Conservation (phyloP, 2,329 filamentous ascomycete species). For the Lachnellula arida region DNA sequence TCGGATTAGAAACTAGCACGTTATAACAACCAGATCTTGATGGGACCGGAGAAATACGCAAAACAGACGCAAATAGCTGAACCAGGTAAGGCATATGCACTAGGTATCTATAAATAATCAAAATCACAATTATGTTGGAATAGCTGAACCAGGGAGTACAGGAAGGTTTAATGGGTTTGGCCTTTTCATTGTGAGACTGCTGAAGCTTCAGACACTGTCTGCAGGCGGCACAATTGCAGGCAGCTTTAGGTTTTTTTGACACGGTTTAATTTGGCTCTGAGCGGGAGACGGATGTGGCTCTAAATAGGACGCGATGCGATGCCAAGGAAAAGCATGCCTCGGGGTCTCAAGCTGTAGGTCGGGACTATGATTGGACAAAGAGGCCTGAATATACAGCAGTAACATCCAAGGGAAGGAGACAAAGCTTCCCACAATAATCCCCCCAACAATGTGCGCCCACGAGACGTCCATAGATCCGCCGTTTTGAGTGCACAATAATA, state of each 20-base stretch:
- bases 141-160: background rate
- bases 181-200: background rate
- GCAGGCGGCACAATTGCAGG: background rate
- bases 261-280: background rate
- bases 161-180: background rate
- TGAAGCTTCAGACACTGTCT: background rate
- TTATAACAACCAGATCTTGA: too few species aligned
- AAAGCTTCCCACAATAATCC: background rate
- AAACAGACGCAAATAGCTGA: too few species aligned
- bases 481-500: background rate
- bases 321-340: background rate
- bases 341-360: background rate
- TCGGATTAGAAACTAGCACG: too few species aligned
- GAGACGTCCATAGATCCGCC: background rate
- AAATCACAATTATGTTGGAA: background rate
- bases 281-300: background rate
- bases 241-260: too few species aligned
- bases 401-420: background rate
- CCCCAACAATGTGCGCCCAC: background rate
- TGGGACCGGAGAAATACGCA: too few species aligned
- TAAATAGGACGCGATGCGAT: background rate
- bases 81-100: too few species aligned
- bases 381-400: background rate
- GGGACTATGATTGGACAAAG: background rate
- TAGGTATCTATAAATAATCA: too few species aligned